Base-by-base conservation (phyloP, 352 stramenopile species). In the Globisporangium camurandrum region DNA sequence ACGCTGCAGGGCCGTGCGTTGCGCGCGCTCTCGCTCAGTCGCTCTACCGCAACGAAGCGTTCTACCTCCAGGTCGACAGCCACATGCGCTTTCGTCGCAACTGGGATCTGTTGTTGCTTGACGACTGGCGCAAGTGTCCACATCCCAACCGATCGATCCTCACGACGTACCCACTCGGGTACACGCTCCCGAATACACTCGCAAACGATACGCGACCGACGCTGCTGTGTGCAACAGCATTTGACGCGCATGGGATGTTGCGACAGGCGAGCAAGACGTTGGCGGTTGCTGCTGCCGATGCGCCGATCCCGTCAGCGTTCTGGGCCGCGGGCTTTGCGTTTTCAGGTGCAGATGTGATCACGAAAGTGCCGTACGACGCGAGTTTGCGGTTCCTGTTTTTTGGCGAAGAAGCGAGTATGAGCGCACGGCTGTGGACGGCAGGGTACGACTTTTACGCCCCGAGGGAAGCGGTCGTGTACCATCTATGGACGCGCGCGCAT, bases 51-150 rank as follows among this genome's bases (percentile, higher is more conserved):
- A 77, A 69, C 23, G 92, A 98, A 61, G 36, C 73, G 12, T 98
- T 89, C 61, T 76, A 96, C 31, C 75, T 98, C 4, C 92, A 98
- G 62, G 96, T 98, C 56, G 95, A 98, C 62, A 97, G 89, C 49
- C 95, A 98, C 67, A 98, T 97, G 78, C 76, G 90, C 1, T 80
- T 92, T 36, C 71, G 71, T 7, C 47, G 44, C 12, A 66, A 73
- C 17, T 98, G 93, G 93, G 95, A 98, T 61, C 64, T 53, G 10
- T 97, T 89, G 49, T 59, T 98, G 38, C 84, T 97, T 47, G 40
- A 67, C 20, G 64, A 94, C 51, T 69, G 97, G 16, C 38, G 34
- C 11, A 62, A 69, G 14, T 84, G 70, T 42, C 34, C 55, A 2
- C 58, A 58, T 11, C 4, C 52, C 11, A 50, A 91, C 46, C n/a